These are phyloP conservation scores for Hypoxylon sp. DNA, from an alignment of 2,329 filamentous ascomycete species.

Conservation along the genomic window DNA sequence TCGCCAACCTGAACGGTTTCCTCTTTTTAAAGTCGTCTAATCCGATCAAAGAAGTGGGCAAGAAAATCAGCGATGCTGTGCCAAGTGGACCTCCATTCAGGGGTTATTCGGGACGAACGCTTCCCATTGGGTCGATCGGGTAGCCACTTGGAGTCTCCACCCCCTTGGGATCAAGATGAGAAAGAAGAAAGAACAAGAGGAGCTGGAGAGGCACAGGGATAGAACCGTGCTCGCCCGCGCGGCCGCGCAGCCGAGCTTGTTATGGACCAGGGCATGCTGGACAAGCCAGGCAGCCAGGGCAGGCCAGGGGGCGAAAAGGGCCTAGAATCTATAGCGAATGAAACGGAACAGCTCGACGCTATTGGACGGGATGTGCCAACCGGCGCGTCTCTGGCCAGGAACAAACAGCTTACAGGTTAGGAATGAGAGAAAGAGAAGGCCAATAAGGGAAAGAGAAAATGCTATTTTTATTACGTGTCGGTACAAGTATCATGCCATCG, in stretches of 20 bases:
- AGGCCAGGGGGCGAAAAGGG: not conserved
- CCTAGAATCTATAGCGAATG: constrained; percentile 6
- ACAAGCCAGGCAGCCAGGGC: too few relatives aligned
- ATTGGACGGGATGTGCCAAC: constrained; percentile 5
- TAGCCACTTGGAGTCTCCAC: constrained; percentile 21
- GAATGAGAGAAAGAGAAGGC: constrained; percentile 23
- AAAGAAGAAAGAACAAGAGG: constrained; percentile 27
- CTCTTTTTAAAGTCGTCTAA: not conserved
- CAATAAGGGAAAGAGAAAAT: constrained; percentile 14
- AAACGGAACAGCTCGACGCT: not conserved
- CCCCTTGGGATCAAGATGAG: constrained; percentile 30
- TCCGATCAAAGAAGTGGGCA: not conserved
- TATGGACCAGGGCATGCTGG: too few relatives aligned
- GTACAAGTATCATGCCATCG: constrained; percentile 35
- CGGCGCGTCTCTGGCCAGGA: constrained; percentile 11
- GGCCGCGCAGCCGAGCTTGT: too few relatives aligned
- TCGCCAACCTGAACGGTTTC: not conserved
- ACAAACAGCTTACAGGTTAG: constrained; percentile 6
- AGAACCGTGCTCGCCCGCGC: constrained; percentile 29
- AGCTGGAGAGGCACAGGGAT: not conserved
- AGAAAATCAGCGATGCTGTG: not conserved
- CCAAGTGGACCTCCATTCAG: constrained; percentile 20
- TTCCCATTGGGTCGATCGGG: constrained; percentile 34
- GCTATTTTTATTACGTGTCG: constrained; percentile 33
- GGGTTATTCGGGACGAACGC: constrained; percentile 6